Evolutionary conservation across 1,139 yeast species (phyloP).

Genomic region (Pichia sp.): DNA sequence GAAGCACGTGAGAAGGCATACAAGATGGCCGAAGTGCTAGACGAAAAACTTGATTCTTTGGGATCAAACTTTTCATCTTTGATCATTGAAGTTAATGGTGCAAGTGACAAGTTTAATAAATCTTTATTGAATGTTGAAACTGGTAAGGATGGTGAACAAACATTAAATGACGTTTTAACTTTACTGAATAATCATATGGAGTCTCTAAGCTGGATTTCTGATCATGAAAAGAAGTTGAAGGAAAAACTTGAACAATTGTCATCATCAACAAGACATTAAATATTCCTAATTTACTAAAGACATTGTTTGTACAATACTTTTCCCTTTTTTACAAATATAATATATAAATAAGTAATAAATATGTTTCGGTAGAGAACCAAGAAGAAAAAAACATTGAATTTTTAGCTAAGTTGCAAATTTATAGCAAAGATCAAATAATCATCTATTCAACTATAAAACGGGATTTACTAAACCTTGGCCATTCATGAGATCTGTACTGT

Average conservation of each 20-base stretch:
- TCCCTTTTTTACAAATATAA: too few species aligned
- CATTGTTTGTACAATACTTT: too few species aligned
- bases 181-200: conserved; percentile 84
- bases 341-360: too few species aligned
- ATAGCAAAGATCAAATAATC: too few species aligned
- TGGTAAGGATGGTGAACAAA: conserved; percentile 23
- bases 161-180: conserved; percentile 60
- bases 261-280: too few species aligned
- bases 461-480: too few species aligned
- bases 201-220: conserved; percentile 81
- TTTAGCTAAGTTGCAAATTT: too few species aligned
- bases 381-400: too few species aligned
- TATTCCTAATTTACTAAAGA: too few species aligned
- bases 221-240: conserved; percentile 59
- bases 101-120: conserved; percentile 75
- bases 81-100: conserved; percentile 79
- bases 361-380: too few species aligned
- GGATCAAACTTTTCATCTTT: conserved; percentile 70
- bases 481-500: too few species aligned
- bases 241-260: conserved; percentile 42
- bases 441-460: too few species aligned
- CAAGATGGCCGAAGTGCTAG: conserved; percentile 77
- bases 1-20: conserved; percentile 89
- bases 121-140: conserved; percentile 25
- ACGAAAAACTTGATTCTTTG: conserved; percentile 69